Base-by-base conservation (phyloP, 2,329 filamentous ascomycete genomes). In the Cladosporium phlei region DNA sequence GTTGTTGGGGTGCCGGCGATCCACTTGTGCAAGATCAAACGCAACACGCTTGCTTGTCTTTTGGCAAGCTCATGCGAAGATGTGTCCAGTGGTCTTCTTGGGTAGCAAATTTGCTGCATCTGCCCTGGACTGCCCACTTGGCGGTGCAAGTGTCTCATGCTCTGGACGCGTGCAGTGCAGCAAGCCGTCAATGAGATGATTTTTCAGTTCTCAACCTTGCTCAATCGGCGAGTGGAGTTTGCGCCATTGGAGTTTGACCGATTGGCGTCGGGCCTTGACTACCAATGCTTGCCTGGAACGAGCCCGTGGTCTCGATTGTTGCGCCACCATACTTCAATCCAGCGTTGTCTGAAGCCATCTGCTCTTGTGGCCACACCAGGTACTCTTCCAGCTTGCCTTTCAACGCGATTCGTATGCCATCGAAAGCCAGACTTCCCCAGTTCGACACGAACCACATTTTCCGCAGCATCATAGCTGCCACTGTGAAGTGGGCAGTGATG, bases 401-500 rank as follows among this genome's bases (percentile, higher is more conserved):
- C 44, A 47, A n/a, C 7, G 44, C 27, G 12, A 45, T 21, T 0
- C 32, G 32, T 12, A 60, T 50, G n/a, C 56, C 58, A 25, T 52
- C 40, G 5, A 59, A 24, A 6, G 51, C 52, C 25, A 52, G 53
- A 5, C 35, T 40, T 20, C 55, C 52, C 57, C 57, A 59, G 16
- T 53, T 46, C 5, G 32, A 37, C 8, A 47, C 49, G 28, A 50
- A 58, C 58, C 58, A 59, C 6, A 37, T 51, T 8, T 44, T 35
- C n/a, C 38, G 29, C 6, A 55, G 17, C 33, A 47, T 40, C 12
- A 49, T 19, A 8, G 52, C 50, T 2, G 55, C 52, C 2, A 54
- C 48, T 1, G 53, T 52, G 35, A 54, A 61, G 43, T 59, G 51
- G 3, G 55, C 56, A 1, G 59, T 42, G 7, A 59, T 52, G 12